Evolutionary conservation across 306 rosid genomes (phyloP), one percentile per base, ranked within the genome.

Genomic region (Pachyrhizus erosus): DNA sequence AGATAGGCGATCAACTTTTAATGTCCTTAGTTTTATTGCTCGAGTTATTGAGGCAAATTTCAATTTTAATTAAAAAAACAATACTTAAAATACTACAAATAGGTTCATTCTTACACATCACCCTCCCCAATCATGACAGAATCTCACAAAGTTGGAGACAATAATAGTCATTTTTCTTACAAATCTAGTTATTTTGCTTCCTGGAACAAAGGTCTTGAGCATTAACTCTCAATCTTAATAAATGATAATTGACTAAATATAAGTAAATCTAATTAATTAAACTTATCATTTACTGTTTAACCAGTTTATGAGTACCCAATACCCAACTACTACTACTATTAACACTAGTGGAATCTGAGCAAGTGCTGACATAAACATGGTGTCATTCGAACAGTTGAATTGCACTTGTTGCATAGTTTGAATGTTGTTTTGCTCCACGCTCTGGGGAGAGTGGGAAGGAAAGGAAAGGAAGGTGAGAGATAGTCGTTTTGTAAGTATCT

Each of bases 291-390:
- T 55, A 40, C 76, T 23, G 51, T 83, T 72, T 52, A 70, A 71
- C 54, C 20, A 62, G 43, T 15, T 46, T 45, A 29, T 66, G 20
- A 71, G 67, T 48, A 26, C 21, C 42, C 21, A 62, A 66, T 51
- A 31, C 27, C 45, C 31, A 73, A 65, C 65, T 40, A 54, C 33
- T 27, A 46, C 48, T 21, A 65, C 37, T 21, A 66, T 31, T 18
- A 23, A 39, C 52, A 17, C 33, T 9, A 73, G 67, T 81, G 88
- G 61, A 42, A 11, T 74, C 76, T 78, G 86, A 87, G 52, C 34
- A 77, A 75, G 23, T 74, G 85, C 88, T 89, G 93, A 89, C 89
- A 84, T 85, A 83, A 82, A 73, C 82, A 88, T 85, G 85, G 13
- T 88, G 91, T 91, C 93, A 89, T 80, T 48, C 67, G 3, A 73